These are phyloP conservation scores for Uncinocarpus reesii DNA, from an alignment of 2,329 filamentous ascomycete species.

Conservation along the genomic window DNA sequence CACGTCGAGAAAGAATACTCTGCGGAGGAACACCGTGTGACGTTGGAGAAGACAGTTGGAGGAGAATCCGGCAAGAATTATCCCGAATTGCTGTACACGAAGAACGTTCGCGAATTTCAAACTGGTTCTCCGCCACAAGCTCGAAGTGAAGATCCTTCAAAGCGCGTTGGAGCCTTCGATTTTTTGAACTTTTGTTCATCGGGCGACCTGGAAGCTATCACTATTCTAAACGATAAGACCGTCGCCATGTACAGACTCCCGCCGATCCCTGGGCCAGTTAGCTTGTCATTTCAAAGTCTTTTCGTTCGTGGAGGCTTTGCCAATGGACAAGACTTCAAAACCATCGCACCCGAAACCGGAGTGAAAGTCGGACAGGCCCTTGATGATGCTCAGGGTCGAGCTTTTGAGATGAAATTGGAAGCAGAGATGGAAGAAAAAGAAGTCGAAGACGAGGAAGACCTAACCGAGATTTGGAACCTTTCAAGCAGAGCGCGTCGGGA, in stretches of 20 bases:
- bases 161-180: conserved; percentile 49
- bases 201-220: conserved; percentile 44
- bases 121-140: conserved; percentile 39
- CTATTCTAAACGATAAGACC: conserved; percentile 43
- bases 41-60: conserved; percentile 33
- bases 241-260: conserved; percentile 43
- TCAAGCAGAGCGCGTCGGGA: conserved; percentile 34
- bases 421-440: background rate
- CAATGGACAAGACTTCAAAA: conserved; percentile 20
- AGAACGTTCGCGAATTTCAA: conserved; percentile 37
- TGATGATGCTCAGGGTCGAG: conserved; percentile 22
- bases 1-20: conserved; percentile 45
- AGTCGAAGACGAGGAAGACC: background rate
- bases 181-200: conserved; percentile 43
- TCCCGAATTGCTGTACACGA: conserved; percentile 38
- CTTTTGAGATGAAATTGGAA: background rate
- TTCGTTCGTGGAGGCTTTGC: conserved; percentile 25
- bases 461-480: conserved; percentile 19
- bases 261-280: conserved; percentile 30
- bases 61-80: conserved; percentile 33
- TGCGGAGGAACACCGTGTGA: conserved; percentile 30
- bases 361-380: conserved; percentile 25
- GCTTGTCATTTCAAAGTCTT: conserved; percentile 30
- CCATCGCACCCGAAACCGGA: conserved; percentile 26
- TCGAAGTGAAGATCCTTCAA: conserved; percentile 36